These are phyloP conservation scores for Cordyceps cicadae DNA, from an alignment of 2,329 filamentous ascomycete species.

Conservation along the genomic window DNA sequence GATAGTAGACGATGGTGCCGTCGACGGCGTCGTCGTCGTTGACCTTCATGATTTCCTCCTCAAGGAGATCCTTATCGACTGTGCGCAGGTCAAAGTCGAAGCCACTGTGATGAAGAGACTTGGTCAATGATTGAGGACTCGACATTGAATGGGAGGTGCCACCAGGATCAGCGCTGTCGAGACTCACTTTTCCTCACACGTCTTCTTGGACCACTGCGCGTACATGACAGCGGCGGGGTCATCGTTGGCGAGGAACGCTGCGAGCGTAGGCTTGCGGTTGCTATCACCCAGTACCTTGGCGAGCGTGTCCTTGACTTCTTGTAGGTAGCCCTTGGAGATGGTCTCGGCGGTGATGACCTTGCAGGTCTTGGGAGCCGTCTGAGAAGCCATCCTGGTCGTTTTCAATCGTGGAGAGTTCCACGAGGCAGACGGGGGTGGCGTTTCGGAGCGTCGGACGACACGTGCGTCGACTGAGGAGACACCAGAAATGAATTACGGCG, in stretches of 20 bases:
- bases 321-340: conserved; percentile 73
- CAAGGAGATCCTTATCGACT: conserved; percentile 78
- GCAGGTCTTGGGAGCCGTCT: conserved; percentile 52
- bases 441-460: background rate
- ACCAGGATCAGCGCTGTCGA: background rate
- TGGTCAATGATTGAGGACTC: background rate
- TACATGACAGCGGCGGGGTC: conserved; percentile 90
- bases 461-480: background rate
- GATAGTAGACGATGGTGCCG: conserved; percentile 96
- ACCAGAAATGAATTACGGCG: background rate
- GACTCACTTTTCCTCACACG: conserved; percentile 87
- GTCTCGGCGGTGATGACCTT: conserved; percentile 86
- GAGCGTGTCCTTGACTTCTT: conserved; percentile 69
- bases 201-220: conserved; percentile 95
- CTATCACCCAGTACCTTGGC: conserved; percentile 55
- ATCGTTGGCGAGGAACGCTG: conserved; percentile 85
- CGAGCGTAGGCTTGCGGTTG: conserved; percentile 60
- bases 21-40: conserved; percentile 72
- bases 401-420: background rate
- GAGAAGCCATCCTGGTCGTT: background rate
- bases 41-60: conserved; percentile 78
- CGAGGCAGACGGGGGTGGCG: background rate
- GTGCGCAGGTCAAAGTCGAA: conserved; percentile 81
- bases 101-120: conserved; percentile 47
- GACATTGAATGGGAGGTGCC: background rate